These are phyloP conservation scores for Schizochytrium sp. DNA, from an alignment of 108 stramenopile species.

Conservation along the genomic window DNA sequence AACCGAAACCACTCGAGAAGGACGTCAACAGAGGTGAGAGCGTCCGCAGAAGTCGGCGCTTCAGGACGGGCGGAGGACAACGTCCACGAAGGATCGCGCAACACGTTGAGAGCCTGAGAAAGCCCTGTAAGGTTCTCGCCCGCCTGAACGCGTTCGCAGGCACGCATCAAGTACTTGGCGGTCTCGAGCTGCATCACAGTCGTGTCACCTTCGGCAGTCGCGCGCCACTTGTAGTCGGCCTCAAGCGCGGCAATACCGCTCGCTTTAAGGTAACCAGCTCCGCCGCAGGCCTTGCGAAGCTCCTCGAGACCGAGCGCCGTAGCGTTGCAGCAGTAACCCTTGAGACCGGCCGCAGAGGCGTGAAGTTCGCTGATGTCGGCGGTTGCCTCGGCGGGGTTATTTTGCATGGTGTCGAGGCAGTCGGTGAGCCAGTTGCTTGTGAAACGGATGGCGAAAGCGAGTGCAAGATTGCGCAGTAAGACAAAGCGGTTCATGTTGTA, in stretches of 20 bases:
- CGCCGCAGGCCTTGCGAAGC: constrained; percentile 10
- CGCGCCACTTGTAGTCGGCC: constrained; percentile 17
- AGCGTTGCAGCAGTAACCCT: constrained; percentile 15
- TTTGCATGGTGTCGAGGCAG: not conserved
- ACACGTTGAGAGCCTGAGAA: not conserved
- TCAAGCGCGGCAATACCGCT: constrained; percentile 7
- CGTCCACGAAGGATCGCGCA: not conserved
- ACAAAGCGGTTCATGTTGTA: constrained; percentile 11
- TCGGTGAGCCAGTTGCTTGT: constrained; percentile 9
- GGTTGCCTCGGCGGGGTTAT: not conserved
- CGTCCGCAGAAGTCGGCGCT: not conserved
- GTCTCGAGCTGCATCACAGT: constrained; percentile 10
- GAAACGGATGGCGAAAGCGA: constrained; percentile 9
- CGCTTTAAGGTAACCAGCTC: not conserved
- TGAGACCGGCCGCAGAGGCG: constrained; percentile 4
- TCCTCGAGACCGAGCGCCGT: not conserved
- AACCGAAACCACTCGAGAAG: constrained; percentile 5
- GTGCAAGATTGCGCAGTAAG: not conserved
- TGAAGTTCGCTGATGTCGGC: not conserved
- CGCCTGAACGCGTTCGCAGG: not conserved
- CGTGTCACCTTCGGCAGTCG: constrained; percentile 1
- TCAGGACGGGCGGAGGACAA: not conserved
- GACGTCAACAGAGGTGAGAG: not conserved
- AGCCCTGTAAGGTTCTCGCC: not conserved
- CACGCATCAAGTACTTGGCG: not conserved